phyloP scores from a whole-genome alignment of 2,329 filamentous ascomycete species.

The Domatiomyces catenatus region DNA sequence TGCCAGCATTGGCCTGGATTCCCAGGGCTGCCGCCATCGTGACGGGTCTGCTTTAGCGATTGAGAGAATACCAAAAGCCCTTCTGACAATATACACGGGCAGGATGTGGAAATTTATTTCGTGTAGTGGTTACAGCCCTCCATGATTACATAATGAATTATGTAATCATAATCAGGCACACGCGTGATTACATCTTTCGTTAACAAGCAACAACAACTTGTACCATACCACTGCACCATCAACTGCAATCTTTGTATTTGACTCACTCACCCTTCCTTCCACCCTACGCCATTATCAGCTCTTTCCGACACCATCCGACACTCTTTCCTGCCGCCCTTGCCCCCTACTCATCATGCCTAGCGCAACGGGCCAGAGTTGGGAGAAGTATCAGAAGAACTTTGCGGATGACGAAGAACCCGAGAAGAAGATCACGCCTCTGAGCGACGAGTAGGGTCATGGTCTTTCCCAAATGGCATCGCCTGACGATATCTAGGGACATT shows the following conservation, averaged over 20 bases:
- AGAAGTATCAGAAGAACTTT: slow-evolving; percentile 97
- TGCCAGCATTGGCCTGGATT: slow-evolving; percentile 36
- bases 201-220: not conserved
- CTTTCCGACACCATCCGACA: not conserved
- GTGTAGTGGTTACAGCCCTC: not conserved
- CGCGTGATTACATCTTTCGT: not conserved
- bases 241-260: not conserved
- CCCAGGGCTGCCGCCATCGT: slow-evolving; percentile 35
- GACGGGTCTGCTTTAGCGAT: not conserved
- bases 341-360: slow-evolving; percentile 52
- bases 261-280: not conserved
- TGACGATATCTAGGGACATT: slow-evolving; percentile 59
- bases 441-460: slow-evolving; percentile 63
- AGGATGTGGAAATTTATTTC: not conserved
- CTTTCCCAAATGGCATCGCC: slow-evolving; percentile 9
- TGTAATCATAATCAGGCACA: not conserved
- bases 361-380: slow-evolving; percentile 87
- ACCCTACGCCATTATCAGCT: not conserved
- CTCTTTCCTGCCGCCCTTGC: not conserved
- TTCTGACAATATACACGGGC: too few species aligned
- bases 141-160: not conserved
- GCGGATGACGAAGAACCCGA: slow-evolving; percentile 94
- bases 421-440: slow-evolving; percentile 97
- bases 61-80: too few species aligned
- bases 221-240: not conserved